Evolutionary conservation across 208 protist genomes (phyloP).

Genomic region (Herpetomonas samuelpessoai): DNA sequence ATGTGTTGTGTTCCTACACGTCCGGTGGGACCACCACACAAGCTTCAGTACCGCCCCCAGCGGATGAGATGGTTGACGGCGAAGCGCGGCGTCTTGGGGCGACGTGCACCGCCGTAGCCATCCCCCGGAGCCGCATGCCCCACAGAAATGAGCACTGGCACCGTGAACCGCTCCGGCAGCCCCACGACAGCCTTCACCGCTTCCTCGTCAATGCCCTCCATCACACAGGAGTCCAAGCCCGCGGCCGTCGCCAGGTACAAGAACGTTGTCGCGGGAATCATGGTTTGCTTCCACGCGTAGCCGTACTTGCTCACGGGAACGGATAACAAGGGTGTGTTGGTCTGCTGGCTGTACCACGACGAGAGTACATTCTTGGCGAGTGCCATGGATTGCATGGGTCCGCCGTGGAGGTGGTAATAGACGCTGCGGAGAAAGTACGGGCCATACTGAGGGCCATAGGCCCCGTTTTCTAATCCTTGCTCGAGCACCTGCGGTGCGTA

Average conservation of each 20-base stretch:
- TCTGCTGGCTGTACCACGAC: conserved; percentile 46
- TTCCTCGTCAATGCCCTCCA: conserved; percentile 88
- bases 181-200: conserved; percentile 59
- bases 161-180: conserved; percentile 68
- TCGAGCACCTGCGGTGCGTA: conserved; percentile 65
- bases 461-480: conserved; percentile 36
- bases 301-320: conserved; percentile 58
- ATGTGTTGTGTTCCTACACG: too few species aligned
- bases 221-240: conserved; percentile 60
- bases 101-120: conserved; percentile 10
- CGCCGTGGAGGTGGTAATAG: conserved; percentile 72
- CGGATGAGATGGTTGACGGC: conserved; percentile 39
- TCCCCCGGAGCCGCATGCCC: conserved; percentile 38
- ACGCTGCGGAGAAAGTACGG: conserved; percentile 53
- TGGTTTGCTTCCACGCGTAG: conserved; percentile 88
- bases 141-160: conserved; percentile 77
- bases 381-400: conserved; percentile 48
- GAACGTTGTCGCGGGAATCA: conserved; percentile 84
- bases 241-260: conserved; percentile 58
- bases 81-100: conserved; percentile 49
- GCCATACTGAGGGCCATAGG: conserved; percentile 41
- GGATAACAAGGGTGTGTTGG: conserved; percentile 56
- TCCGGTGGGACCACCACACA: too few species aligned
- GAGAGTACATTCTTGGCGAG: conserved; percentile 49
- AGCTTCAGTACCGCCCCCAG: conserved; percentile 60